Base-by-base conservation (phyloP, 495 filamentous ascomycete species). In the Hypoxylon cercidicola region DNA sequence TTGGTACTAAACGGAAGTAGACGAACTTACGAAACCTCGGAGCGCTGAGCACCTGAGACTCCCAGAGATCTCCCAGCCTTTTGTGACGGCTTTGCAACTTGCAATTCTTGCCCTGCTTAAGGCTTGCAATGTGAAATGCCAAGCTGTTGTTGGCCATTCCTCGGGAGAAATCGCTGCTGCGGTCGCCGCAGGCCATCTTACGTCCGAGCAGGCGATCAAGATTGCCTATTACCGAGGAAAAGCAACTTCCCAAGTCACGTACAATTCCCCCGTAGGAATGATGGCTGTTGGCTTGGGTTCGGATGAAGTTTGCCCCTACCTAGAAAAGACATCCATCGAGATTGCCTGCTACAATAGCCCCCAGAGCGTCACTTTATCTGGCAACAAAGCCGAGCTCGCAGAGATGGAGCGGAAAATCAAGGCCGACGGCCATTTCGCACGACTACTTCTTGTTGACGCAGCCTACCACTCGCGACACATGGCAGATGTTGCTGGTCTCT, bases 341-440 rank as follows among this genome's bases (percentile, higher is more conserved):
- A 57, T 82, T 11, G 83, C 81, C 0, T 84, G 81, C 52, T 63
- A 79, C 30, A 86, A 85, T 61, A 78, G 73, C 32, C 81, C 80
- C 1, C 64, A 44, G 4, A 83, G 74, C 51, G 61, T 77, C 12
- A 85, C 83, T 4, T 19, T 84, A 0, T 80, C 80, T 0, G 82
- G 82, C 0, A 75, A 79, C 21, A 49, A 60, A 0, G 55, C 62
- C 0, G 76, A 67, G 3, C 69, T 87, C 1, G 61, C 75, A 0
- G 57, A 74, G n/a, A 47, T 79, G 0, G 56, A 78, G 43, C 13
- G 28, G 3, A 45, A 58, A 10, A 39, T 78, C 1, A 62, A 75
- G 39, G 25, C 50, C 1, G 63, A 77, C 4, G 66, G 66, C 6
- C 57, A 77, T 43, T 79, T 76, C 71, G 74, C 66, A 0, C 51